Percentiles rank a stretch among this genome's conserved stretches.
Conservation (phyloP, 441 rosid genomes). For the Jatropha multifida region DNA sequence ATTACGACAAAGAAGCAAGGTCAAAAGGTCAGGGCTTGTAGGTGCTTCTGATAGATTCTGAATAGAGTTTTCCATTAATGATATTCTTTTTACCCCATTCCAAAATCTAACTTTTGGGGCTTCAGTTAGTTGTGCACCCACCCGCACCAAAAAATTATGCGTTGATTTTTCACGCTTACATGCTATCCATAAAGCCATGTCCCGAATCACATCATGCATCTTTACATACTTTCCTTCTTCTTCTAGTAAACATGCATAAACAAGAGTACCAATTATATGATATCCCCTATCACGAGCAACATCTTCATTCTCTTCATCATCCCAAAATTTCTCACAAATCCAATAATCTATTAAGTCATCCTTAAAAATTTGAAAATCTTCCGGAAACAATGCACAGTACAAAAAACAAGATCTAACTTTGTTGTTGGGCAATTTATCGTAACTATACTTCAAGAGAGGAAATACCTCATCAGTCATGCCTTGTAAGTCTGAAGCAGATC, state of each 20-base stretch:
- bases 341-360: constrained; percentile 20
- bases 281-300: background rate
- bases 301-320: background rate
- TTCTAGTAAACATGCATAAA: constrained; percentile 15
- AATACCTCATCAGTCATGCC: constrained; percentile 22
- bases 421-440: constrained; percentile 18
- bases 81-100: constrained; percentile 13
- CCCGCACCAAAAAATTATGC: background rate
- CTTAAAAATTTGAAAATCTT: background rate
- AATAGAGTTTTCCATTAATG: background rate
- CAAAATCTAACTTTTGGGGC: constrained; percentile 11
- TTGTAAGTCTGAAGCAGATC: constrained; percentile 19
- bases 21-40: background rate
- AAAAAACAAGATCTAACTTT: constrained; percentile 5
- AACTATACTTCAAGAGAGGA: constrained; percentile 31
- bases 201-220: constrained; percentile 25
- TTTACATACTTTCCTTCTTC: constrained; percentile 2
- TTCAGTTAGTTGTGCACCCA: background rate
- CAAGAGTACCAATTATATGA: constrained; percentile 3
- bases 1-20: constrained; percentile 12
- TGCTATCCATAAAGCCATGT: constrained; percentile 26
- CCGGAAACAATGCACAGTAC: constrained; percentile 18
- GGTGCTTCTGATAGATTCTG: background rate
- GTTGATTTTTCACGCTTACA: background rate
- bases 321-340: constrained; percentile 24